phyloP scores from a whole-genome alignment of 345 rosid species.

The Aethionema arabicum region DNA sequence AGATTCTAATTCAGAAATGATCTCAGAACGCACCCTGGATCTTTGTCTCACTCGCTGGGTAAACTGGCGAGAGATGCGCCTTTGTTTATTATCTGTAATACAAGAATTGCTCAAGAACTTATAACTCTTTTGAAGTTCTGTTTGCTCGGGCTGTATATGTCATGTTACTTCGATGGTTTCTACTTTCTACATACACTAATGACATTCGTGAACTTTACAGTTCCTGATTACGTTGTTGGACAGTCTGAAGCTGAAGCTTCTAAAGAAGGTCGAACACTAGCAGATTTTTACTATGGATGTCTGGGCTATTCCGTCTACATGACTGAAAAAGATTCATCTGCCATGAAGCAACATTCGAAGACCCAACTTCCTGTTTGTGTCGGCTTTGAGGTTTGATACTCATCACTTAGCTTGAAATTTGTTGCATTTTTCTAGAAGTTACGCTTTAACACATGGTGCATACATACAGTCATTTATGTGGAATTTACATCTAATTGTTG shows the following conservation, averaged over 20 bases:
- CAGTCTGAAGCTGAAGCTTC: conserved; percentile 51
- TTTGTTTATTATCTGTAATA: neutral
- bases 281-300: conserved; percentile 63
- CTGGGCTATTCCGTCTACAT: conserved; percentile 57
- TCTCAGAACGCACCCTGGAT: neutral
- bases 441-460: neutral
- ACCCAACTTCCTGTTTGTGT: conserved; percentile 55
- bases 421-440: neutral
- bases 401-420: neutral
- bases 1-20: neutral
- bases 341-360: conserved; percentile 39
- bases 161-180: neutral
- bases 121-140: too few relatives aligned
- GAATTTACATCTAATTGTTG: neutral
- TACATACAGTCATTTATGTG: neutral
- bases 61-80: neutral
- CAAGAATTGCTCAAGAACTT: too few relatives aligned
- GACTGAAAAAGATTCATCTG: conserved; percentile 40
- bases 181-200: conserved; percentile 4
- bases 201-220: conserved; percentile 26
- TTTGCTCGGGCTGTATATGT: neutral
- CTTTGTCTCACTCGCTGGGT: neutral
- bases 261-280: conserved; percentile 40
- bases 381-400: conserved; percentile 58
- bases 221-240: conserved; percentile 45